phyloP scores from a whole-genome alignment of 371 early-diverging fungal genomes.

The Syncephalastrum racemosum region DNA sequence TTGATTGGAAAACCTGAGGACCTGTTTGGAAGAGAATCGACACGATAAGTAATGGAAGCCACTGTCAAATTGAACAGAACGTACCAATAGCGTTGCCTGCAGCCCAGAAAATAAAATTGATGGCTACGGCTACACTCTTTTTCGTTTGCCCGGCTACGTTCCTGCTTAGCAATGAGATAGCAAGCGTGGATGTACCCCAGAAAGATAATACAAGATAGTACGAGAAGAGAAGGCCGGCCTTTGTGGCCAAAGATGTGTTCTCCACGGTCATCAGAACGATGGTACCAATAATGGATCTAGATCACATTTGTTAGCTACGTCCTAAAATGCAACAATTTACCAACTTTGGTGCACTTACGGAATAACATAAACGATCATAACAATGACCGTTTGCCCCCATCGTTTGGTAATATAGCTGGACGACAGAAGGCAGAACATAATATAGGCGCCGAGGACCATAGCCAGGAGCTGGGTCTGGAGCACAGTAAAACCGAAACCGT shows the following conservation, averaged over 20 bases:
- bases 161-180: slow-evolving; percentile 19
- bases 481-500: slow-evolving; percentile 23
- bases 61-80: neutral
- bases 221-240: slow-evolving; percentile 21
- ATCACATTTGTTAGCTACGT: neutral
- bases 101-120: slow-evolving; percentile 29
- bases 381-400: slow-evolving; percentile 16
- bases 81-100: slow-evolving; percentile 29
- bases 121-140: slow-evolving; percentile 21
- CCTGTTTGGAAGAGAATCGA: slow-evolving; percentile 9
- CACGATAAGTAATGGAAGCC: no score
- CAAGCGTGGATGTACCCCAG: slow-evolving; percentile 24
- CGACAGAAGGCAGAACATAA: slow-evolving; percentile 17
- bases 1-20: slow-evolving; percentile 24
- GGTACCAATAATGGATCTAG: slow-evolving; percentile 21
- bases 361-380: slow-evolving; percentile 20
- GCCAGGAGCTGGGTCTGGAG: slow-evolving; percentile 27
- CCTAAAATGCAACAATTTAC: neutral
- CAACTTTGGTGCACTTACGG: slow-evolving; percentile 12
- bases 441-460: slow-evolving; percentile 29
- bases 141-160: slow-evolving; percentile 30
- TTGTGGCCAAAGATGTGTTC: slow-evolving; percentile 18
- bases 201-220: slow-evolving; percentile 25
- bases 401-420: slow-evolving; percentile 19
- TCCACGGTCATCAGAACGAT: slow-evolving; percentile 23